Evolutionary conservation across 768 basidiomycete genomes (phyloP).

Genomic region (Rhodotorula toruloides): DNA sequence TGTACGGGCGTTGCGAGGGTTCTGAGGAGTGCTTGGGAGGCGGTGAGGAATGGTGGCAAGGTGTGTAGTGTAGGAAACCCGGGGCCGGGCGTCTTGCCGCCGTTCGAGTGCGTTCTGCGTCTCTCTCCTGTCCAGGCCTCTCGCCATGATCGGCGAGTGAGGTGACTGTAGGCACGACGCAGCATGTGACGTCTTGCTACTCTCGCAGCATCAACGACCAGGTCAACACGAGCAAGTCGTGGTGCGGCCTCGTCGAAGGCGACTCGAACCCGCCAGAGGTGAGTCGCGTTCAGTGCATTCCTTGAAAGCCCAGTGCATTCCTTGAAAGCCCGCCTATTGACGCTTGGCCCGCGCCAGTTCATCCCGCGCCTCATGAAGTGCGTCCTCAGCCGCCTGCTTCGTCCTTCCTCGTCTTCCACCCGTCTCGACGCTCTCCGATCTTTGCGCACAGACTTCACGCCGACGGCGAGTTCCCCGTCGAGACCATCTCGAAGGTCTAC

Average conservation of each 20-base stretch:
- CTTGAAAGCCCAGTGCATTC: no score
- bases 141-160: background rate
- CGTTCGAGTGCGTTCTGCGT: background rate
- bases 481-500: conserved; percentile 40
- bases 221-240: conserved; percentile 17
- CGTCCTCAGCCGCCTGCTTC: conserved; percentile 35
- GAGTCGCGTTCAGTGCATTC: background rate
- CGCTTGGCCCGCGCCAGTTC: background rate
- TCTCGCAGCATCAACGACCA: conserved; percentile 23
- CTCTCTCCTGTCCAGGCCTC: background rate
- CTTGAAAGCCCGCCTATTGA: no score
- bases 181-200: no score
- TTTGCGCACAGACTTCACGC: conserved; percentile 21
- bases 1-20: conserved; percentile 34
- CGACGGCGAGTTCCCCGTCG: conserved; percentile 43
- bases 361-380: conserved; percentile 17
- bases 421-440: background rate
- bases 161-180: no score
- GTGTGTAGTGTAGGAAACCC: conserved; percentile 20
- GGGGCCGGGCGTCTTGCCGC: conserved; percentile 12
- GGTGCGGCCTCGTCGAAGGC: conserved; percentile 33
- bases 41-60: conserved; percentile 9
- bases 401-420: no score
- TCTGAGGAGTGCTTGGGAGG: conserved; percentile 29
- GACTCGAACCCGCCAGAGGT: conserved; percentile 36